These are phyloP conservation scores for Pestalotiopsis fici DNA, from an alignment of 2,329 filamentous ascomycete species.

Conservation along the genomic window DNA sequence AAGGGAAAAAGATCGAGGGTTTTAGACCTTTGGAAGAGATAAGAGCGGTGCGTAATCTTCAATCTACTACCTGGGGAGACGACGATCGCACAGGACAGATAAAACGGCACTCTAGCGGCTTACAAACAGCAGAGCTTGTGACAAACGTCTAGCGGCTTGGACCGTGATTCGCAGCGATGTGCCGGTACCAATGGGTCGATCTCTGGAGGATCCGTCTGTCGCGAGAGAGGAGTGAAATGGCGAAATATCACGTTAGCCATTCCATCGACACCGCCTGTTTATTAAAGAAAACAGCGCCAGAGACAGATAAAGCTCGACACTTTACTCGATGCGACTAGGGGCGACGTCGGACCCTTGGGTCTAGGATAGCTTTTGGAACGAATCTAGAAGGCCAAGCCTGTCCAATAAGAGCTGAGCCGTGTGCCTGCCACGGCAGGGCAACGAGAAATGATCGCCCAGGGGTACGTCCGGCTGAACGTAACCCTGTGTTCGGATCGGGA, in stretches of 20 bases:
- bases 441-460: slow-evolving; percentile 2
- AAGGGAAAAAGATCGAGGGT: not conserved
- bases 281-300: not conserved
- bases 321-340: slow-evolving; percentile 4
- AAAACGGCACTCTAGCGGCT: slow-evolving; percentile 5
- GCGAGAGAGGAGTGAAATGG: slow-evolving; percentile 10
- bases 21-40: not conserved
- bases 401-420: slow-evolving; percentile 1
- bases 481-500: slow-evolving; percentile 4
- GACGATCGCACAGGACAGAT: not conserved
- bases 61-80: slow-evolving; percentile 9
- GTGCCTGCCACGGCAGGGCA: slow-evolving; percentile 3
- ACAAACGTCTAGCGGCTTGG: not conserved
- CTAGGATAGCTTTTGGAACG: not conserved
- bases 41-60: not conserved
- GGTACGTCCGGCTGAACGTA: not conserved
- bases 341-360: slow-evolving; percentile 1
- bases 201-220: slow-evolving; percentile 4
- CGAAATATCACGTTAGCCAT: slow-evolving; percentile 14
- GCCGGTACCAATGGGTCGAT: not conserved
- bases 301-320: slow-evolving; percentile 7
- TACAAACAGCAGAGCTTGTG: slow-evolving; percentile 9
- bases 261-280: slow-evolving; percentile 11
- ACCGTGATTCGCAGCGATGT: not conserved
- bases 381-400: slow-evolving; percentile 8